Evolutionary conservation across 2,329 filamentous ascomycete species (phyloP), one percentile per base, ranked within the genome.

Genomic region (Tolypocladium nubicola): DNA sequence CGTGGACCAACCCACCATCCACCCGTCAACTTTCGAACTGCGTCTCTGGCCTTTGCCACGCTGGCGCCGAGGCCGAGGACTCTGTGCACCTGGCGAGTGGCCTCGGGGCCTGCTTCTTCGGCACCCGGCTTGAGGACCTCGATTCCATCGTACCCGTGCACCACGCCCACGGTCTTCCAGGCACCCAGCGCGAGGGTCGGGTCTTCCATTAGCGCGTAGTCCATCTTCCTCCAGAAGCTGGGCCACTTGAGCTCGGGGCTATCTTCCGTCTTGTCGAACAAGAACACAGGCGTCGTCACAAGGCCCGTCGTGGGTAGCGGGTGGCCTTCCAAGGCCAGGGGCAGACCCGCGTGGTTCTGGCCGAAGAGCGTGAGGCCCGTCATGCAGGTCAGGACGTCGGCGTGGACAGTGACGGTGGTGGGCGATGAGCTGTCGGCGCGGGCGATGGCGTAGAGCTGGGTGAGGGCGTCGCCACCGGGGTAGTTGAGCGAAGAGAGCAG

Each of bases 401-500:
- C 82, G 65, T 88, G 85, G 47, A 85, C 76, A 43, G 66, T 64
- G 14, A 79, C 70, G 7, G 59, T 54, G 30, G 61, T 35, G n/a
- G 65, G 55, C 21, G 63, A 57, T 9, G 66, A 37, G 10, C 62
- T 59, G 41, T 67, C 59, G 49, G 13, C 11, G 30, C 62, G 58
- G 37, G 60, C 55, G 54, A 70, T 63, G 52, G 61, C 60, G 59
- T 79, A 76, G 43, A 87, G 73, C 50, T 79, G 75, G 10, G 71
- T 63, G 26, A 97, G 77, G 2, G 92, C 94, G 59, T 89, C 83
- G 26, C 90, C 94, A 53, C 94, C 94, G 1, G 94, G 94, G 68
- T 99, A 99, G 73, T 97, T 99, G 58, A 95, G 83, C 16, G 89
- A 87, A 0, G 91, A 96, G 59, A 95, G 75, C 35, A 87, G 79